These are phyloP conservation scores for Leccinum longicurvipes DNA, from an alignment of 768 basidiomycete genomes.

Conservation along the genomic window DNA sequence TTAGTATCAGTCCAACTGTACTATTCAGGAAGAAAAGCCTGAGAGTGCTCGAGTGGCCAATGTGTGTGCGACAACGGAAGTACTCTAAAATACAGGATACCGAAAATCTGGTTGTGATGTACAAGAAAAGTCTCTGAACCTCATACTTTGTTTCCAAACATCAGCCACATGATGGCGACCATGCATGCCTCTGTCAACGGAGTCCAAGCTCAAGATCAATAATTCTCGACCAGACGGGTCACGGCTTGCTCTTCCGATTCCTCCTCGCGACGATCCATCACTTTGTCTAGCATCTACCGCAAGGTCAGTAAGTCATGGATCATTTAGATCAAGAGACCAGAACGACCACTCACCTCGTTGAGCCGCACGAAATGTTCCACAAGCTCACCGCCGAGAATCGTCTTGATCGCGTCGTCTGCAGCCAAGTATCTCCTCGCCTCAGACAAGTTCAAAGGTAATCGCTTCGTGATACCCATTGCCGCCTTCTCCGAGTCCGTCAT, in stretches of 20 bases:
- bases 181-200: background rate
- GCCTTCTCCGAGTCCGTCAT: slow-evolving; percentile 45
- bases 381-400: slow-evolving; percentile 44
- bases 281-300: slow-evolving; percentile 18
- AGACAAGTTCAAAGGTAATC: slow-evolving; percentile 50
- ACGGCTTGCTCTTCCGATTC: slow-evolving; percentile 19
- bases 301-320: background rate
- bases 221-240: slow-evolving; percentile 32
- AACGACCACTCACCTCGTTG: slow-evolving; percentile 43
- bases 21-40: too few relatives aligned
- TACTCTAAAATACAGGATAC: background rate
- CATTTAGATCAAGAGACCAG: background rate
- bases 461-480: slow-evolving; percentile 43
- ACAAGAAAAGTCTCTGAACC: too few relatives aligned
- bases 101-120: background rate
- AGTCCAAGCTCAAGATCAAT: slow-evolving; percentile 10
- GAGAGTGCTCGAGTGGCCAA: background rate
- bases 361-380: slow-evolving; percentile 45
- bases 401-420: slow-evolving; percentile 36
- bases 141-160: too few relatives aligned
- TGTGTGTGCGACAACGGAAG: background rate
- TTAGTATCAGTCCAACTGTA: too few relatives aligned
- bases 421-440: slow-evolving; percentile 44
- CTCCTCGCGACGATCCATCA: slow-evolving; percentile 23
- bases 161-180: too few relatives aligned